Conservation (phyloP, 2,329 filamentous ascomycete species). For the Juglanconis oblonga region DNA sequence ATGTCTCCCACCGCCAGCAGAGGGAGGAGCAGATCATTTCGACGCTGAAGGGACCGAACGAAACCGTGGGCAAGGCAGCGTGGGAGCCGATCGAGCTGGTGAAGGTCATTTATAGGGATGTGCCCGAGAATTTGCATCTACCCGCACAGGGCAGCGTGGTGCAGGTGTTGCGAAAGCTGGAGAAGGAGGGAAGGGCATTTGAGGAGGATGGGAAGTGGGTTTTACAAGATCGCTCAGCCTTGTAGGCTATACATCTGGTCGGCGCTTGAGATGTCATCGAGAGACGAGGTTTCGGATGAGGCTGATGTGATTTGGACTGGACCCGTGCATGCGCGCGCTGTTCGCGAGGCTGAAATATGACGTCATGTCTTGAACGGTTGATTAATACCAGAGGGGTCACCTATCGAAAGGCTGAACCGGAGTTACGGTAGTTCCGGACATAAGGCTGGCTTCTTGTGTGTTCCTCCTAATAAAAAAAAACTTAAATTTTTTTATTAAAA, state of each 20-base stretch:
- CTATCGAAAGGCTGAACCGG: neutral
- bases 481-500: too few species aligned
- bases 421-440: neutral
- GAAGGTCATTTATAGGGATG: conserved; percentile 79
- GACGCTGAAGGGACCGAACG: conserved; percentile 48
- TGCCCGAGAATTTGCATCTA: conserved; percentile 70
- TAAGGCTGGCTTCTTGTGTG: neutral
- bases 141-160: conserved; percentile 74
- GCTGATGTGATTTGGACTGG: neutral
- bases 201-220: conserved; percentile 39
- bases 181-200: conserved; percentile 66
- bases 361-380: conserved; percentile 1
- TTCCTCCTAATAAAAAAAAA: too few species aligned
- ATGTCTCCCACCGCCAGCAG: conserved; percentile 76
- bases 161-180: conserved; percentile 78
- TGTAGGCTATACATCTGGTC: conserved; percentile 28
- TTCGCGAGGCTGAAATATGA: conserved; percentile 8
- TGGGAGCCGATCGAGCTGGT: conserved; percentile 81
- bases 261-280: neutral
- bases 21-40: conserved; percentile 76
- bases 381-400: neutral
- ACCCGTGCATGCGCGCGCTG: neutral
- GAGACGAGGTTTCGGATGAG: neutral
- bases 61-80: conserved; percentile 26
- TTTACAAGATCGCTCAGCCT: conserved; percentile 38